Evolutionary conservation across 2,329 filamentous ascomycete species (phyloP), one percentile per base, ranked within the genome.

Genomic region (Didymosphaeria variabile): DNA sequence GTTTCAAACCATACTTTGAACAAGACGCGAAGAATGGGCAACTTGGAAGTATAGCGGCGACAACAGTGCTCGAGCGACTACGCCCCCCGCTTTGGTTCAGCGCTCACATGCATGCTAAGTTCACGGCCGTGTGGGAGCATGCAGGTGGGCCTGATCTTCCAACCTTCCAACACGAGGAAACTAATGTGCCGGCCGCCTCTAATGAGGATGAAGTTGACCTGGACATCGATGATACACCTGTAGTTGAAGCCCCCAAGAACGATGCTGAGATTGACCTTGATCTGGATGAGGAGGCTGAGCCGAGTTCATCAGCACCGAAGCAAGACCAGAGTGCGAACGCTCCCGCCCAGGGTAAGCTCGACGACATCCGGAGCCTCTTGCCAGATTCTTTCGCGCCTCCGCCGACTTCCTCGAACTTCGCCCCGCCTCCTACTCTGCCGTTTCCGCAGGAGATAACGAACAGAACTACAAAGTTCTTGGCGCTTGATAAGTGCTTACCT

Each of bases 21-120:
- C 80, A 86, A 53, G 95, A 99, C 76, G 93, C 93, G 1, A 81
- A 83, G 51, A 87, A 89, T 40, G 93, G 93, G 0, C 88, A 83
- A 9, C 81, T 99, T 23, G 95, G 95, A 0, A 98, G 87, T 69
- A 81, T 87, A 34, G 94, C 94, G 0, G 94, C 94, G 0, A 88
- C 87, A 72, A 87, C 91, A 67, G 89, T 97, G 21, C 86, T 98
- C 79, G 89, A 97, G 73, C 86, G 91, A 32, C 79, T 99, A 55
- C 85, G 93, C 55, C 95, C 95, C 10, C 85, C 86, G 0, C 90
- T 93, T 75, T 99, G 95, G 95, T 97, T 98, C 67, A 84, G 82
- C 40, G 95, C 94, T 2, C 95, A 99, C 79, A 79, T 98, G 80
- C 95, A 99, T 78, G 89, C 91, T 81, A 96, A 94, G 74, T 98